Conservation (phyloP, 768 basidiomycete genomes). For the Scleroderma bovista region DNA sequence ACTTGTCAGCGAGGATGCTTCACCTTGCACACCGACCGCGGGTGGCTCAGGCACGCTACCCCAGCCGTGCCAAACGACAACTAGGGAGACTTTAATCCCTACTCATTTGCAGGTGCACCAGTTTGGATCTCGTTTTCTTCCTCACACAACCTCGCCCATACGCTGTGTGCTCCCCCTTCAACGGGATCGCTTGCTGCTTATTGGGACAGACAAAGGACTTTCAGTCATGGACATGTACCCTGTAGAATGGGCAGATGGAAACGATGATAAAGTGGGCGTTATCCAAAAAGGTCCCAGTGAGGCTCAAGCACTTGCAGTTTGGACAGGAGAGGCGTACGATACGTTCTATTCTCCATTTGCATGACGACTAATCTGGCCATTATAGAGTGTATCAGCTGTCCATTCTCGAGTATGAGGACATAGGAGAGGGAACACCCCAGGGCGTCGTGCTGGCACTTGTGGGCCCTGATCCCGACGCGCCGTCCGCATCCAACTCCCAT, state of each 20-base stretch:
- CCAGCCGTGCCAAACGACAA: conserved; percentile 29
- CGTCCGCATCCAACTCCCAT: conserved; percentile 38
- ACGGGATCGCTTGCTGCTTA: conserved; percentile 59
- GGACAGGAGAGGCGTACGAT: conserved; percentile 72
- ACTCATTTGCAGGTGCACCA: conserved; percentile 65
- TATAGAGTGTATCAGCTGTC: conserved; percentile 73
- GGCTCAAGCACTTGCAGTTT: conserved; percentile 60
- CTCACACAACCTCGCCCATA: conserved; percentile 71
- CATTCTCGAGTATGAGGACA: conserved; percentile 56
- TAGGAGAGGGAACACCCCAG: conserved; percentile 54
- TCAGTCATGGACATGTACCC: conserved; percentile 84
- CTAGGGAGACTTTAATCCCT: conserved; percentile 52
- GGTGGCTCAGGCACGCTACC: conserved; percentile 23
- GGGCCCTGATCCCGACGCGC: conserved; percentile 51
- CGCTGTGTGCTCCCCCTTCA: conserved; percentile 69
- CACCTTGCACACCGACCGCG: conserved; percentile 12
- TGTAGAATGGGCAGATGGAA: conserved; percentile 48
- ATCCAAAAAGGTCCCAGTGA: conserved; percentile 61
- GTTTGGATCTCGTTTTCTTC: conserved; percentile 83
- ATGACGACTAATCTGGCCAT: not conserved
- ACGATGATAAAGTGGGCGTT: conserved; percentile 35
- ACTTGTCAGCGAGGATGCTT: conserved; percentile 3
- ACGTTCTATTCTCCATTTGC: not conserved
- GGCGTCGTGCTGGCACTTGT: conserved; percentile 77
- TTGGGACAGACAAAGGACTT: conserved; percentile 76